Conservation (phyloP, 306 rosid genomes). For the Hippophae tibetana region DNA sequence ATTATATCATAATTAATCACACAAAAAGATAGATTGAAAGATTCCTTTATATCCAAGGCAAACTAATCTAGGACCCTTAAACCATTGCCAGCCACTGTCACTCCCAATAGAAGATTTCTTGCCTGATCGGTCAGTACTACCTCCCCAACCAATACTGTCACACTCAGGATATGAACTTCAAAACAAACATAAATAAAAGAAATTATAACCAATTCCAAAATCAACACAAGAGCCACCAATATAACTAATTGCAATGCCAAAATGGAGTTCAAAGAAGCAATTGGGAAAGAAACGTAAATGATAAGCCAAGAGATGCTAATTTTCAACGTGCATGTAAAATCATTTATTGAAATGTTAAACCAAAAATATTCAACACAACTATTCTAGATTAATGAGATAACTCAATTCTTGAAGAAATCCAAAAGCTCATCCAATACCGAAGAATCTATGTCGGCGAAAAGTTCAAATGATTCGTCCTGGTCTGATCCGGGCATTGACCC, state of each 20-base stretch:
- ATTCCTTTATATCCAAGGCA: constrained; percentile 88
- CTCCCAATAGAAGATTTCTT: constrained; percentile 50
- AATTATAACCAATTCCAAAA: too few species aligned
- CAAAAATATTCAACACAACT: too few species aligned
- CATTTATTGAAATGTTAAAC: too few species aligned
- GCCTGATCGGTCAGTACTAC: constrained; percentile 42
- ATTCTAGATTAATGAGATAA: background rate
- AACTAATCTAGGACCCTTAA: constrained; percentile 71
- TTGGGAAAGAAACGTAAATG: too few species aligned
- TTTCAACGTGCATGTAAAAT: too few species aligned
- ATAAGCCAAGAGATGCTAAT: too few species aligned
- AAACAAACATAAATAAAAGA: too few species aligned
- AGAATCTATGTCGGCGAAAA: constrained; percentile 78
- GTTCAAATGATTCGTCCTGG: constrained; percentile 33
- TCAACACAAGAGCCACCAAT: too few species aligned
- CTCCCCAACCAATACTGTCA: constrained; percentile 83
- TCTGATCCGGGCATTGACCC: constrained; percentile 48
- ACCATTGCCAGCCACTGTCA: constrained; percentile 76
- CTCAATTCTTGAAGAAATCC: constrained; percentile 59
- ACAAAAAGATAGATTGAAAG: constrained; percentile 41
- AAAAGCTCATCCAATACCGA: constrained; percentile 61
- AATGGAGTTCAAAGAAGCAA: too few species aligned
- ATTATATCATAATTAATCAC: too few species aligned
- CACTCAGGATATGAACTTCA: constrained; percentile 54
- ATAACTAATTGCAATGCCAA: too few species aligned